Evolutionary conservation across 2,329 filamentous ascomycete species (phyloP).

Genomic region (Monosporascus sp.): DNA sequence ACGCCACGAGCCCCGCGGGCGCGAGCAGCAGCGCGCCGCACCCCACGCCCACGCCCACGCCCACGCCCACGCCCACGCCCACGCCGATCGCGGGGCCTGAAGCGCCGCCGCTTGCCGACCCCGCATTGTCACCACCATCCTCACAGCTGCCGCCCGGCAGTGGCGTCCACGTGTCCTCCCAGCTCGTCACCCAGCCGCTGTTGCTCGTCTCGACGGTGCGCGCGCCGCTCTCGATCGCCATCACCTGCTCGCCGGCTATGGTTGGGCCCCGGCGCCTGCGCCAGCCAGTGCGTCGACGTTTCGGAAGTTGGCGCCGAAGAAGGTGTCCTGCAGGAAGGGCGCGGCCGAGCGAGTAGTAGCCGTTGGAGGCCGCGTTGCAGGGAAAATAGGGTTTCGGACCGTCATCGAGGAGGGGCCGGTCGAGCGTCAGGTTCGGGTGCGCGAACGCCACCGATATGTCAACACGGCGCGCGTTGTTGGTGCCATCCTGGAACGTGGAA

Average conservation of each 20-base stretch:
- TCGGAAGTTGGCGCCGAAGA: conserved; percentile 21
- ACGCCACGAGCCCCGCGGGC: too few relatives aligned
- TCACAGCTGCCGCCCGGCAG: background rate
- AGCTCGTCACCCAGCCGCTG: conserved; percentile 11
- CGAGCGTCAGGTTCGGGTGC: conserved; percentile 31
- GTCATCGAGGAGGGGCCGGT: conserved; percentile 23
- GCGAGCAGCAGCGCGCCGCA: too few relatives aligned
- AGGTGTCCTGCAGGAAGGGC: conserved; percentile 37
- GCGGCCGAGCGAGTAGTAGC: conserved; percentile 29
- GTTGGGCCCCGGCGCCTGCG: conserved; percentile 5
- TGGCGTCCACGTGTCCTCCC: conserved; percentile 7
- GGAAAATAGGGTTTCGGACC: conserved; percentile 33
- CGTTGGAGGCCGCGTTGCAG: conserved; percentile 20
- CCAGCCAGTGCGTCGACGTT: conserved; percentile 4
- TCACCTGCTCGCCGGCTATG: conserved; percentile 2
- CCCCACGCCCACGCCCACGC: too few relatives aligned
- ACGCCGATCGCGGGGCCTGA: too few relatives aligned
- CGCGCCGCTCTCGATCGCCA: conserved; percentile 3
- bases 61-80: too few relatives aligned
- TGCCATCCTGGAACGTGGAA: conserved; percentile 27
- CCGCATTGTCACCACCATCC: too few relatives aligned
- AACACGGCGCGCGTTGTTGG: conserved; percentile 20
- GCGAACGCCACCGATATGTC: conserved; percentile 34
- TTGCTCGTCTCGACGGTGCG: conserved; percentile 3
- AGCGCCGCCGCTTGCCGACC: too few relatives aligned